Percentiles rank a stretch among this genome's conserved stretches.
Evolutionary conservation across 1,284 basidiomycete species (phyloP).

Genomic region (Kwoniella shivajii): DNA sequence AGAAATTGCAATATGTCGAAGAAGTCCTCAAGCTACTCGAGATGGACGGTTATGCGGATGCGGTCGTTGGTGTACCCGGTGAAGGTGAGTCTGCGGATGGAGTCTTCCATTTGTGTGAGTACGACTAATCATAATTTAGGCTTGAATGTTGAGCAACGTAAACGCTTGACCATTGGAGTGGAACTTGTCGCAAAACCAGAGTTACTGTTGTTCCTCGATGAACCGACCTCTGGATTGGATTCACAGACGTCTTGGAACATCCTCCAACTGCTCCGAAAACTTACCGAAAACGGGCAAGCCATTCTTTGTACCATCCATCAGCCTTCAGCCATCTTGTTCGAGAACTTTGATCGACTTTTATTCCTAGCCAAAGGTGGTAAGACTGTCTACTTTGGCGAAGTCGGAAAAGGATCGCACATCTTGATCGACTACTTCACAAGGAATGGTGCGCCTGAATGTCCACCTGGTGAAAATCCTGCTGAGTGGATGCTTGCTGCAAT

Average conservation of each 20-base stretch:
- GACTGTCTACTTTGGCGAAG: slow-evolving; percentile 62
- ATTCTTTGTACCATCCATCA: slow-evolving; percentile 64
- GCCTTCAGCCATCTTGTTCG: slow-evolving; percentile 63
- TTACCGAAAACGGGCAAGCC: slow-evolving; percentile 83
- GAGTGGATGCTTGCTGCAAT: slow-evolving; percentile 61
- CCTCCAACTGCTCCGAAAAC: slow-evolving; percentile 74
- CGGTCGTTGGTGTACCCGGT: slow-evolving; percentile 72
- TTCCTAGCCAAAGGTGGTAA: slow-evolving; percentile 57
- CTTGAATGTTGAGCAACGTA: slow-evolving; percentile 69
- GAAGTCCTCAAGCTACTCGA: slow-evolving; percentile 78
- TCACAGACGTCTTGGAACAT: slow-evolving; percentile 89
- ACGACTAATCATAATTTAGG: slow-evolving; percentile 23
- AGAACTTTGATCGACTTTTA: slow-evolving; percentile 65
- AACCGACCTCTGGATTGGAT: slow-evolving; percentile 74
- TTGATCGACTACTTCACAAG: slow-evolving; percentile 60
- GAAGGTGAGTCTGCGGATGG: slow-evolving; percentile 35
- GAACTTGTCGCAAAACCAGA: slow-evolving; percentile 65
- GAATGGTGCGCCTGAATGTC: slow-evolving; percentile 54
- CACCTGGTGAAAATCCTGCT: slow-evolving; percentile 56
- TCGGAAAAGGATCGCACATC: slow-evolving; percentile 57
- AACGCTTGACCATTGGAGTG: slow-evolving; percentile 79
- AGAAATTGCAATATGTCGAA: slow-evolving; percentile 82
- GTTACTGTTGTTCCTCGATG: slow-evolving; percentile 78
- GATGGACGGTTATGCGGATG: slow-evolving; percentile 69
- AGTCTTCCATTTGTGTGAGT: not conserved